Conservation (phyloP, 257 asterid genomes). For the Fraxinus excelsior region DNA sequence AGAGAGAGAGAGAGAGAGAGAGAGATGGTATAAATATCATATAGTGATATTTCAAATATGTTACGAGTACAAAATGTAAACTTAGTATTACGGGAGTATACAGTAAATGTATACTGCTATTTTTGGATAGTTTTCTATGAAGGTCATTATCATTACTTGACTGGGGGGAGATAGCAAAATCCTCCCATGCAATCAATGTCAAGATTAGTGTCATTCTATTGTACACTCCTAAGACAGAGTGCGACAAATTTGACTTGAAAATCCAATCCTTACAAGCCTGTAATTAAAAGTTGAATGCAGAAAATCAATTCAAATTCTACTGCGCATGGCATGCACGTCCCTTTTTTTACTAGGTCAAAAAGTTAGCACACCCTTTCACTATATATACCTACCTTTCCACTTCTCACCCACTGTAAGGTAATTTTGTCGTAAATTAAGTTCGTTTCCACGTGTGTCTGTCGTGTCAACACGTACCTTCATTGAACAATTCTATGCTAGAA, state of each 20-base stretch:
- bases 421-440: neutral
- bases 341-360: constrained; percentile 10
- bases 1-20: no score
- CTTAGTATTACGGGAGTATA: no score
- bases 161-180: neutral
- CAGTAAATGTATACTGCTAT: no score
- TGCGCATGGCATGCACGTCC: constrained; percentile 28
- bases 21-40: no score
- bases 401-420: neutral
- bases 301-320: constrained; percentile 1
- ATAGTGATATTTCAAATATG: no score
- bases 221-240: neutral
- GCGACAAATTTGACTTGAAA: neutral
- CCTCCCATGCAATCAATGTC: constrained; percentile 17
- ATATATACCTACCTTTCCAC: neutral
- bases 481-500: no score
- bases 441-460: neutral
- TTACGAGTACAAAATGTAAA: no score
- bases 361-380: neutral
- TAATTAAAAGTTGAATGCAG: constrained; percentile 20
- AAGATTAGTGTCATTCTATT: constrained; percentile 1
- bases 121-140: neutral
- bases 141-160: neutral
- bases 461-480: no score
- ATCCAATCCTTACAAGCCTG: constrained; percentile 3